phyloP scores from a whole-genome alignment of 2,329 filamentous ascomycete genomes.

The Mycosphaerella sp. region DNA sequence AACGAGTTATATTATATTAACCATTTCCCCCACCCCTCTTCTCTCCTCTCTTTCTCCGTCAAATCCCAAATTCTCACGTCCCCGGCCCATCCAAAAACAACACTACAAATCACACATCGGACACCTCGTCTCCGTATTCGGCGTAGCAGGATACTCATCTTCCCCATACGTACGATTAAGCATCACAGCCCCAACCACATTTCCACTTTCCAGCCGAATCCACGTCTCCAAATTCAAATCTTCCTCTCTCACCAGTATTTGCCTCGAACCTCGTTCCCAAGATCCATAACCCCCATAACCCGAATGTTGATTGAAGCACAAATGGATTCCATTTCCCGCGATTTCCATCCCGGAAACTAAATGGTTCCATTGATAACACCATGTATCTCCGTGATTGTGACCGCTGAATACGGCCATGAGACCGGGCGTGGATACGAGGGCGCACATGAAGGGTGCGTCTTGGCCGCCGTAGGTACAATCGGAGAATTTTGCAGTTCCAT shows the following conservation, averaged over 20 bases:
- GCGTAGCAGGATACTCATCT: slow-evolving; percentile 27
- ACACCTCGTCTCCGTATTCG: slow-evolving; percentile 22
- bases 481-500: slow-evolving; percentile 32
- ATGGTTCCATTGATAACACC: slow-evolving; percentile 32
- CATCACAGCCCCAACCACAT: slow-evolving; percentile 26
- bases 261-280: slow-evolving; percentile 30
- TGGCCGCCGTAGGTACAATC: slow-evolving; percentile 38
- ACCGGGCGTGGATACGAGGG: slow-evolving; percentile 49
- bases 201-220: slow-evolving; percentile 31
- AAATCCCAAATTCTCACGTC: not conserved
- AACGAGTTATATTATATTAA: too few species aligned
- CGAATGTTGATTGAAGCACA: slow-evolving; percentile 32
- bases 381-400: slow-evolving; percentile 52
- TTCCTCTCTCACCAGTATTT: slow-evolving; percentile 26
- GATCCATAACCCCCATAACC: slow-evolving; percentile 33
- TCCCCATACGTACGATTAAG: slow-evolving; percentile 30
- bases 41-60: too few species aligned
- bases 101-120: slow-evolving; percentile 20
- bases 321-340: slow-evolving; percentile 29
- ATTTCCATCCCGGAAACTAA: slow-evolving; percentile 26
- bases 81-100: slow-evolving; percentile 16
- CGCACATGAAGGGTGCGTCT: slow-evolving; percentile 58
- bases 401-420: slow-evolving; percentile 56
- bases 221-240: slow-evolving; percentile 28
- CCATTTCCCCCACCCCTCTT: too few species aligned